A percentile compares a stretch with the other conserved stretches of the same genome.
These are phyloP conservation scores for Dactylonectria macrodidyma DNA, from an alignment of 2,329 filamentous ascomycete species.

Conservation along the genomic window DNA sequence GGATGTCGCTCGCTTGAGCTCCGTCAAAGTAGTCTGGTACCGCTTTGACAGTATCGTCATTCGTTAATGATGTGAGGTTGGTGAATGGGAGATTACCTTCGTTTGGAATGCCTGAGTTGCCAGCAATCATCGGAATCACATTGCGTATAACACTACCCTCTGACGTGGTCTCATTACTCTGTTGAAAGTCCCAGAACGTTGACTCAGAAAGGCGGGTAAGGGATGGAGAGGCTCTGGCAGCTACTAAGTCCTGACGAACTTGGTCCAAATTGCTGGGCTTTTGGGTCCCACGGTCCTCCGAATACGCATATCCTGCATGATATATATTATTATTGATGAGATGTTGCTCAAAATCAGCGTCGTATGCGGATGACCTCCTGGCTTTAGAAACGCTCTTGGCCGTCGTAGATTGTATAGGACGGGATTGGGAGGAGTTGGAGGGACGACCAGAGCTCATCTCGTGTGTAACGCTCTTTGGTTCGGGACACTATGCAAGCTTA, in stretches of 20 bases:
- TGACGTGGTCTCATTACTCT: too few species aligned
- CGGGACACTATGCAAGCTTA: neutral
- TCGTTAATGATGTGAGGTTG: conserved; percentile 1
- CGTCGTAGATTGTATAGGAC: neutral
- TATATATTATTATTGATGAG: neutral
- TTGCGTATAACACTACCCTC: neutral
- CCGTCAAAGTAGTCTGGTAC: conserved; percentile 53
- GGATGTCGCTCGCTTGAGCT: conserved; percentile 43
- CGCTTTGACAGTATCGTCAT: neutral
- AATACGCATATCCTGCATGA: conserved; percentile 46
- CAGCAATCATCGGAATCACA: neutral
- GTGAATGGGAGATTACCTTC: neutral
- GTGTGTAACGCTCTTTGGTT: conserved; percentile 25
- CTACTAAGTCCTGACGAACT: neutral
- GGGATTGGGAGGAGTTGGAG: too few species aligned
- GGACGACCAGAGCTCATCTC: conserved; percentile 7
- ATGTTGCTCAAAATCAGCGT: neutral
- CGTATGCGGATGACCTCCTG: conserved; percentile 31
- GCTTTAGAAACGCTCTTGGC: neutral
- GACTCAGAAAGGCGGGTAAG: too few species aligned
- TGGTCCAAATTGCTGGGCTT: neutral
- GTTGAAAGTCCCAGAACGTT: neutral
- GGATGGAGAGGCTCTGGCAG: neutral
- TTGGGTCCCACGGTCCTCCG: neutral
- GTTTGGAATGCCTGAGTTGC: too few species aligned